A percentile compares a stretch with the other conserved stretches of the same genome.
Evolutionary conservation across 331 rosid genomes (phyloP).

Genomic region (Saraca asoca): DNA sequence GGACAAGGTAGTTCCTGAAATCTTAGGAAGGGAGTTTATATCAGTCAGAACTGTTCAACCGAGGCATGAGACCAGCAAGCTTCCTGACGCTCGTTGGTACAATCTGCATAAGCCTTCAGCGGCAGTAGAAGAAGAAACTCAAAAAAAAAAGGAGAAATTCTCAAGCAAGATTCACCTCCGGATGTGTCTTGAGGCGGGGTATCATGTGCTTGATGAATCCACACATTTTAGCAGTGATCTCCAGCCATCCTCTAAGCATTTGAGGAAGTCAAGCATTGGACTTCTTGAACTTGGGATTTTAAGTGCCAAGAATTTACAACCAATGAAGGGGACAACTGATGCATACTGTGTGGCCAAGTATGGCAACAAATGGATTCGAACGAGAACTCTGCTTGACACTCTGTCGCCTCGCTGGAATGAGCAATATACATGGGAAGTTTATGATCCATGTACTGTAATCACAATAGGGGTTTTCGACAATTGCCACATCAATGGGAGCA

Average conservation of each 20-base stretch:
- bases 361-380: constrained; percentile 93
- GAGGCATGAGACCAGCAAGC: constrained; percentile 56
- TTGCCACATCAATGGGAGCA: constrained; percentile 63
- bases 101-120: constrained; percentile 61
- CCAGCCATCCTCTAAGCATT: constrained; percentile 77
- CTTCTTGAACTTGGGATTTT: constrained; percentile 88
- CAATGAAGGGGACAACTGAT: constrained; percentile 82
- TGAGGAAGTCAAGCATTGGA: constrained; percentile 71
- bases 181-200: constrained; percentile 67
- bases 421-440: constrained; percentile 96
- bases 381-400: constrained; percentile 78
- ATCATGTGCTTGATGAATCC: constrained; percentile 95
- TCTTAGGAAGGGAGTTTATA: constrained; percentile 62
- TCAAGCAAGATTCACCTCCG: constrained; percentile 84
- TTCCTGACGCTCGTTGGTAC: constrained; percentile 76
- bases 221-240: constrained; percentile 91
- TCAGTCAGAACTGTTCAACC: constrained; percentile 53
- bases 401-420: constrained; percentile 92
- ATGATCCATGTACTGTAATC: constrained; percentile 86
- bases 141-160: constrained; percentile 81
- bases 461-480: constrained; percentile 87
- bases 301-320: constrained; percentile 72
- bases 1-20: constrained; percentile 64
- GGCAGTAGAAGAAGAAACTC: constrained; percentile 49
- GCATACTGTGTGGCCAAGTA: constrained; percentile 96